phyloP scores from a whole-genome alignment of 2,329 filamentous ascomycete genomes.

The Aspergillus latus region DNA sequence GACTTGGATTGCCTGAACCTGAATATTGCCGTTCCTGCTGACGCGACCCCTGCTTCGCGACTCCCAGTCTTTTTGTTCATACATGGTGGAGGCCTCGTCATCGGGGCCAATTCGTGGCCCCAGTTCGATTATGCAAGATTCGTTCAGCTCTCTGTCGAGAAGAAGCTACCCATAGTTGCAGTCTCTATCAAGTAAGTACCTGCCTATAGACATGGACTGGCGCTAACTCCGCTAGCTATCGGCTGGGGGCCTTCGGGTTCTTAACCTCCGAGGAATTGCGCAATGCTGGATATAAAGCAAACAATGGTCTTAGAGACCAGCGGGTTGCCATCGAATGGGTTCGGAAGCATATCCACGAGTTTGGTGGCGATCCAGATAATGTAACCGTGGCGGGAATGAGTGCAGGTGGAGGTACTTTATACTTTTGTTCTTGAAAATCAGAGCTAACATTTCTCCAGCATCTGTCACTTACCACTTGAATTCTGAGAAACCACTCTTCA shows the following conservation, averaged over 20 bases:
- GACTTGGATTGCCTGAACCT: slow-evolving; percentile 54
- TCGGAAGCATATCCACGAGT: slow-evolving; percentile 40
- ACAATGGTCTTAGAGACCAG: slow-evolving; percentile 53
- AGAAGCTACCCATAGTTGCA: slow-evolving; percentile 49
- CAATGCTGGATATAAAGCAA: slow-evolving; percentile 46
- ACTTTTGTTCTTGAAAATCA: neutral
- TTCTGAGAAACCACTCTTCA: slow-evolving; percentile 42
- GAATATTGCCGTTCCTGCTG: slow-evolving; percentile 51
- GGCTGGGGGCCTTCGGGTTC: slow-evolving; percentile 47
- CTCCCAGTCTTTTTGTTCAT: slow-evolving; percentile 56
- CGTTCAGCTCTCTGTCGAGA: slow-evolving; percentile 46
- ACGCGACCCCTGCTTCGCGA: slow-evolving; percentile 26
- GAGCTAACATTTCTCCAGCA: slow-evolving; percentile 21
- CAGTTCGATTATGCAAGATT: slow-evolving; percentile 51
- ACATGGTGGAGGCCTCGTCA: slow-evolving; percentile 53
- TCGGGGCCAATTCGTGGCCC: slow-evolving; percentile 55
- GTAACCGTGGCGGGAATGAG: slow-evolving; percentile 50
- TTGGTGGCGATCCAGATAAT: slow-evolving; percentile 43
- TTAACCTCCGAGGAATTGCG: slow-evolving; percentile 51
- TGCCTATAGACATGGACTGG: neutral
- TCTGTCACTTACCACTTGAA: slow-evolving; percentile 37
- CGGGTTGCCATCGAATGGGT: slow-evolving; percentile 42
- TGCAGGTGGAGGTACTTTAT: slow-evolving; percentile 42
- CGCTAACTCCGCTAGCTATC: slow-evolving; percentile 44
- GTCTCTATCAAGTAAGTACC: slow-evolving; percentile 45